phyloP scores from a whole-genome alignment of 169 alveolate genomes.

The Eimeria maxima region DNA sequence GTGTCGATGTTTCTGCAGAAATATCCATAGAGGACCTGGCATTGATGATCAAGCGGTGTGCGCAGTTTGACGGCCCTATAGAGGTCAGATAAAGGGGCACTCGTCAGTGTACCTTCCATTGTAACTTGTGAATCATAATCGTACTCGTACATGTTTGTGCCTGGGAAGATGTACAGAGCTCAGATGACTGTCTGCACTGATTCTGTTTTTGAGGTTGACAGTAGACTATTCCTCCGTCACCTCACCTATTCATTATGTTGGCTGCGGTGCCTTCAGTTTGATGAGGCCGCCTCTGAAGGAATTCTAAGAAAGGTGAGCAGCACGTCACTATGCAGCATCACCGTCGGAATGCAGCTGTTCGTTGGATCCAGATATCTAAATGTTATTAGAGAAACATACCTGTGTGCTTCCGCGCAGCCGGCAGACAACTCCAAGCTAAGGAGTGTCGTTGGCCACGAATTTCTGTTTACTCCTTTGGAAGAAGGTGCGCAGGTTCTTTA shows the following conservation, averaged over 20 bases:
- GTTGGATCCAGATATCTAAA: not conserved
- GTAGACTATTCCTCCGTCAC: not conserved
- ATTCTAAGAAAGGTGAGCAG: slow-evolving; percentile 52
- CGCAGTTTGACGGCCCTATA: slow-evolving; percentile 47
- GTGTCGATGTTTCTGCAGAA: not conserved
- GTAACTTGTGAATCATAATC: not conserved
- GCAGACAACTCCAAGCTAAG: slow-evolving; percentile 70
- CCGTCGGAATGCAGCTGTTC: not conserved
- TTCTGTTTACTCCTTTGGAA: slow-evolving; percentile 59
- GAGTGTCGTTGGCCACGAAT: slow-evolving; percentile 39
- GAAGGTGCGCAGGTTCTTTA: slow-evolving; percentile 24
- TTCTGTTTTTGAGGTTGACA: not conserved
- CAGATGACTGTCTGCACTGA: not conserved
- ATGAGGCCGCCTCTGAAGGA: slow-evolving; percentile 53
- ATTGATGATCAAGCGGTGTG: slow-evolving; percentile 46
- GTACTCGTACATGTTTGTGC: not conserved
- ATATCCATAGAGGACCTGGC: slow-evolving; percentile 46
- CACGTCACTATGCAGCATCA: not conserved
- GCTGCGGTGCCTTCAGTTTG: slow-evolving; percentile 56
- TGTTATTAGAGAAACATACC: not conserved
- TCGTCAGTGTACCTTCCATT: not conserved
- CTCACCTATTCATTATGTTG: not conserved
- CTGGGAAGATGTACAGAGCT: not conserved
- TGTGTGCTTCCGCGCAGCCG: slow-evolving; percentile 45
- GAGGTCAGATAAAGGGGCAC: slow-evolving; percentile 30